Evolutionary conservation across 2,329 filamentous ascomycete species (phyloP), one percentile per base, ranked within the genome.

Genomic region (Colletotrichum caudatum): DNA sequence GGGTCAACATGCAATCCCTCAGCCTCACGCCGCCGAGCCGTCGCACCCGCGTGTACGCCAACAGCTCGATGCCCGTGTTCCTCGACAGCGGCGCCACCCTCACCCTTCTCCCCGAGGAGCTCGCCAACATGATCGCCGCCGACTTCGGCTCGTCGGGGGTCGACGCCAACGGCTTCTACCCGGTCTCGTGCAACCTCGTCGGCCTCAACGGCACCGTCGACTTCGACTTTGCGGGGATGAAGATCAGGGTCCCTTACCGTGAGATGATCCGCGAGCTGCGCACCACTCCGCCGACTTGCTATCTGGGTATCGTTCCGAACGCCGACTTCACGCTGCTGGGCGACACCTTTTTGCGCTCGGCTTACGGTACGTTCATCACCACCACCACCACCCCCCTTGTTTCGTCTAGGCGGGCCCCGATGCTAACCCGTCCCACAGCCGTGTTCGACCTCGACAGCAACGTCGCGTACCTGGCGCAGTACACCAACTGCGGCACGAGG

Each of bases 61-160:
- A 48, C 44, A 70, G 26, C 85, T 85, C 74, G 64, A 81, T 85
- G 74, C 84, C 89, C 16, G 91, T 92, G 14, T 89, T 94, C 64
- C 85, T 94, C 54, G 92, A 94, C 80, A 92, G 89, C 35, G 92
- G 92, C 8, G 90, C 90, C 33, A 93, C 90, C 18, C 83, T 93
- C 76, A 91, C 88, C 61, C 88, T 93, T 66, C 83, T 94, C 1
- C 92, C 92, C 1, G 81, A 87, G 66, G 78, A 79, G 26, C 80
- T 93, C 41, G 87, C 87, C 53, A 76, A 80, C n/a, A 74, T 76
- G 53, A 85, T 90, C 41, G 85, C 85, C 26, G 76, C 79, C 29
- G 85, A 87, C 74, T 85, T 90, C 65, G 86, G 85, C 14, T 82
- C 83, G 3, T 69, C 77, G 0, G 76, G 76, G 1, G 75, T 80